Percentiles rank a stretch among this genome's conserved stretches.
Evolutionary conservation across 192 early-diverging fungal genomes (phyloP).

Genomic region (Borealophlyctis nickersoniae): DNA sequence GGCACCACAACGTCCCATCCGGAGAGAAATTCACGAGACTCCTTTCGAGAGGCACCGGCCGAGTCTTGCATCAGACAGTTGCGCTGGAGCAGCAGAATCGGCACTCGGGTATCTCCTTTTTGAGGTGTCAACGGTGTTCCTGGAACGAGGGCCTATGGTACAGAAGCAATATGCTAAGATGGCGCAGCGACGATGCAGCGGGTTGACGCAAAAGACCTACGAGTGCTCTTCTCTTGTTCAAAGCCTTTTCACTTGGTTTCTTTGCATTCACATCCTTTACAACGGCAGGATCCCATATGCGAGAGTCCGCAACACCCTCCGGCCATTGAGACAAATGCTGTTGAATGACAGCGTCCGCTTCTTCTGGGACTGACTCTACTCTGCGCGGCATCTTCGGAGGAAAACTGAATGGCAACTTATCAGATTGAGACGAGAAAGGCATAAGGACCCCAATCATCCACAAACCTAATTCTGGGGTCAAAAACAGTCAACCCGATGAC

Average conservation of each 20-base stretch:
- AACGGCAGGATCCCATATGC: constrained; percentile 17
- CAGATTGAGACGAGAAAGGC: too few species aligned
- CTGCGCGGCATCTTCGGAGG: constrained; percentile 39
- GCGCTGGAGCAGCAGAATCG: constrained; percentile 79
- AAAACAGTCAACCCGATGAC: constrained; percentile 75
- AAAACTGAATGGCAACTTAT: constrained; percentile 18
- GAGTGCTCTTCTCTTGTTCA: constrained; percentile 23
- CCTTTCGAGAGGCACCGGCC: constrained; percentile 34
- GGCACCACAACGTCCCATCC: constrained; percentile 80
- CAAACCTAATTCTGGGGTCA: constrained; percentile 80
- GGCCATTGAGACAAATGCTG: constrained; percentile 24
- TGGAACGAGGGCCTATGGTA: constrained; percentile 62
- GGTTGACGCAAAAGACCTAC: too few species aligned
- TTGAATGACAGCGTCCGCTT: constrained; percentile 3
- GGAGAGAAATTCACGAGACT: constrained; percentile 45
- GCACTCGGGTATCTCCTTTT: constrained; percentile 62
- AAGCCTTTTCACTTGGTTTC: constrained; percentile 12
- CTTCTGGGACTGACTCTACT: neutral
- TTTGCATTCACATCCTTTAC: constrained; percentile 1
- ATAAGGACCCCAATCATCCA: too few species aligned
- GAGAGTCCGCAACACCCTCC: constrained; percentile 13
- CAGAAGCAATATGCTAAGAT: constrained; percentile 33
- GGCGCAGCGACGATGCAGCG: too few species aligned
- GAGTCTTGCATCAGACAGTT: constrained; percentile 31
- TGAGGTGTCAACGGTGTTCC: constrained; percentile 61